A percentile compares a stretch with the other conserved stretches of the same genome.
Conservation (phyloP, 116 monocot species). For the Trichopus zeylanicus region DNA sequence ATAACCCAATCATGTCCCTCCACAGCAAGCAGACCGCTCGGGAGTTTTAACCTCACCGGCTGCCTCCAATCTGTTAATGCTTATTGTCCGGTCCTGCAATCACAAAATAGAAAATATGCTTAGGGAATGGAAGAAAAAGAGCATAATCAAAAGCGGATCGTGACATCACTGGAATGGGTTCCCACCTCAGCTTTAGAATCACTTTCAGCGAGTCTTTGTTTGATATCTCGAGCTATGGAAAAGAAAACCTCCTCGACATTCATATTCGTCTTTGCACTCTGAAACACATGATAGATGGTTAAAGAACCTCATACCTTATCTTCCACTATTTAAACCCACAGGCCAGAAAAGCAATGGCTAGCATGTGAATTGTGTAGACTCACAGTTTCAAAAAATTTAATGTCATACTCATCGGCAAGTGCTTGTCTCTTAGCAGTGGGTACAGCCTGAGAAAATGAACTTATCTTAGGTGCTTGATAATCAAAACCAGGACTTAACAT, state of each 20-base stretch:
- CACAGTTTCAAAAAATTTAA: constrained; percentile 87
- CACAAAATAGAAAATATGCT: background rate
- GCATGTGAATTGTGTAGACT: background rate
- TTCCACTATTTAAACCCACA: background rate
- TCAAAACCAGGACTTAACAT: too few species aligned
- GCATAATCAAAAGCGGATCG: too few species aligned
- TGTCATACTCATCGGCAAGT: constrained; percentile 90
- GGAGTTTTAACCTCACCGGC: constrained; percentile 29
- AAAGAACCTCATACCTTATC: background rate
- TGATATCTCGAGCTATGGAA: constrained; percentile 79
- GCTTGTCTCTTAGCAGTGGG: constrained; percentile 82
- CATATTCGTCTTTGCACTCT: constrained; percentile 90
- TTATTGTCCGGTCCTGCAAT: constrained; percentile 56
- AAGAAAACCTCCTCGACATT: constrained; percentile 93
- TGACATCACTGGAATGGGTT: background rate
- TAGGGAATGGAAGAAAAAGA: too few species aligned
- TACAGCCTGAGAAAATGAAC: constrained; percentile 36
- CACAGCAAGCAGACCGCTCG: constrained; percentile 47
- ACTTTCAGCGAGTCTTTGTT: constrained; percentile 76
- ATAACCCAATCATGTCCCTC: too few species aligned
- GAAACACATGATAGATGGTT: constrained; percentile 8
- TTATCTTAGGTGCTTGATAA: background rate
- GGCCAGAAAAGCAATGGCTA: too few species aligned
- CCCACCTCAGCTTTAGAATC: constrained; percentile 60
- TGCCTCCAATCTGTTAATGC: constrained; percentile 50